Evolutionary conservation across 352 stramenopile species (phyloP).

Genomic region (Elongisporangium prolatum): DNA sequence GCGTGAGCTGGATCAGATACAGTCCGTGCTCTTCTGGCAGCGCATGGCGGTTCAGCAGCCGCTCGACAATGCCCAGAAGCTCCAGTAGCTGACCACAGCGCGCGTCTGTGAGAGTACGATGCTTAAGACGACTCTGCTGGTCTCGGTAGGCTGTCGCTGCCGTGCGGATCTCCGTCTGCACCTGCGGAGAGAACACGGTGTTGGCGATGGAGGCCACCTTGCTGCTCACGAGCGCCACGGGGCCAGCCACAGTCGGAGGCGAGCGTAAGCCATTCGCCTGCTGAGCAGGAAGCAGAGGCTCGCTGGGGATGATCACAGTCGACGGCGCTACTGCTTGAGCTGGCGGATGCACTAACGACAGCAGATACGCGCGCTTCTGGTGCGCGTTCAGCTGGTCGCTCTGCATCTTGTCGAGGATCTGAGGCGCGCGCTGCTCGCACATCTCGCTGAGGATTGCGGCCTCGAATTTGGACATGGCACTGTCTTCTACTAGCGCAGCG

Average conservation of each 20-base stretch:
- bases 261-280: background rate
- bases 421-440: slow-evolving; percentile 28
- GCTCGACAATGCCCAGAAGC: slow-evolving; percentile 42
- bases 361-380: slow-evolving; percentile 50
- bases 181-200: slow-evolving; percentile 48
- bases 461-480: slow-evolving; percentile 39
- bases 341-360: slow-evolving; percentile 14
- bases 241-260: slow-evolving; percentile 12
- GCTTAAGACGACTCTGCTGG: slow-evolving; percentile 1
- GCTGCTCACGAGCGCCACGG: slow-evolving; percentile 43
- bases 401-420: slow-evolving; percentile 31
- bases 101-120: background rate
- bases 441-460: slow-evolving; percentile 33
- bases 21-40: slow-evolving; percentile 49
- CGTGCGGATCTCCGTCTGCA: slow-evolving; percentile 42
- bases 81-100: slow-evolving; percentile 36
- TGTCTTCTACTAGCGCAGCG: slow-evolving; percentile 31
- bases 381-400: slow-evolving; percentile 16
- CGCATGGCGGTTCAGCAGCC: slow-evolving; percentile 51
- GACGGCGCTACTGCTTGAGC: slow-evolving; percentile 1
- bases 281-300: background rate
- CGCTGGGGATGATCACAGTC: background rate
- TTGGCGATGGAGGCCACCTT: slow-evolving; percentile 48
- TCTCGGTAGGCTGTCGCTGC: slow-evolving; percentile 26
- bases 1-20: slow-evolving; percentile 40